These are phyloP conservation scores for Corchorus olitorius DNA, from an alignment of 345 rosid species.

Conservation along the genomic window DNA sequence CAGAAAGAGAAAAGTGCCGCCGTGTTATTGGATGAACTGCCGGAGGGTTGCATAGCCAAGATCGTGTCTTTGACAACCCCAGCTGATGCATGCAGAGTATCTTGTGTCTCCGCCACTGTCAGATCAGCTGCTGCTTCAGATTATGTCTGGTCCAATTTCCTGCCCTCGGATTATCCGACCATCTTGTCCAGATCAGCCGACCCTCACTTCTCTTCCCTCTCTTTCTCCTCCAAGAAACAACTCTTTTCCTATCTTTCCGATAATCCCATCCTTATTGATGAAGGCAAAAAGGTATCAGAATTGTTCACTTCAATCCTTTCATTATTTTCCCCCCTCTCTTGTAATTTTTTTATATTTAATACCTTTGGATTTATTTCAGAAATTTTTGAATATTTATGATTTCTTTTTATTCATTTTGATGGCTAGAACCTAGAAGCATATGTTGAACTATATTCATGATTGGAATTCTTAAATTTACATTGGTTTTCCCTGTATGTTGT, in stretches of 20 bases:
- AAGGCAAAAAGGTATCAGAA: slow-evolving; percentile 31
- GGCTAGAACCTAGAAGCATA: no score
- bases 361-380: no score
- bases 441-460: no score
- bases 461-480: no score
- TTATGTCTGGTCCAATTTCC: slow-evolving; percentile 31
- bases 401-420: no score
- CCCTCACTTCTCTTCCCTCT: neutral
- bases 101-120: slow-evolving; percentile 30
- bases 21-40: slow-evolving; percentile 11
- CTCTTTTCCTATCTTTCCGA: slow-evolving; percentile 34
- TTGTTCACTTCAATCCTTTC: no score
- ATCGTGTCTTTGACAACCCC: slow-evolving; percentile 38
- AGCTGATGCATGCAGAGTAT: slow-evolving; percentile 30
- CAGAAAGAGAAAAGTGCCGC: neutral
- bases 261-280: slow-evolving; percentile 33
- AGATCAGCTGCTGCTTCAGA: slow-evolving; percentile 36
- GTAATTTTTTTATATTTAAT: no score
- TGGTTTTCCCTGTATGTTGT: no score
- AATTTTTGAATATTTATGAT: no score
- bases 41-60: slow-evolving; percentile 37
- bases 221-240: slow-evolving; percentile 23
- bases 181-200: neutral
- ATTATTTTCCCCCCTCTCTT: no score
- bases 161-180: neutral